A percentile compares a stretch with the other conserved stretches of the same genome.
These are phyloP conservation scores for Mycena latifolia DNA, from an alignment of 768 basidiomycete species.

Conservation along the genomic window DNA sequence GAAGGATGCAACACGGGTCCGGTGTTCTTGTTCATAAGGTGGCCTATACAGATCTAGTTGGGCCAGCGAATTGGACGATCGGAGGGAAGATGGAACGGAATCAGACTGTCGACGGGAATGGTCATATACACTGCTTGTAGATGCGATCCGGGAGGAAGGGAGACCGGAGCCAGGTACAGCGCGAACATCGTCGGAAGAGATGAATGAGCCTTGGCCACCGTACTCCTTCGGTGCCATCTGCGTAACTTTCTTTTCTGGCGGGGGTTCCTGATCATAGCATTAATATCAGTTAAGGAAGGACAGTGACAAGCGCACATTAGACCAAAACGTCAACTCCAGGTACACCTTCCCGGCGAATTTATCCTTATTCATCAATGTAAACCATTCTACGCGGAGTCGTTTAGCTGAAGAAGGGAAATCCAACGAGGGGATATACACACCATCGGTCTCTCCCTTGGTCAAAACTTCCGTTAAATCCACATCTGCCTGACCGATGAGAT, in stretches of 20 bases:
- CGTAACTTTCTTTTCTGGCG: conserved; percentile 76
- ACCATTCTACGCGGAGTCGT: conserved; percentile 85
- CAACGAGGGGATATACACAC: conserved; percentile 62
- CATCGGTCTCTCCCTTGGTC: conserved; percentile 97
- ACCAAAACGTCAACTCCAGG: conserved; percentile 97
- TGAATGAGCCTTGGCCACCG: conserved; percentile 83
- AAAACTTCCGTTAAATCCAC: conserved; percentile 92
- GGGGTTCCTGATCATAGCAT: conserved; percentile 67
- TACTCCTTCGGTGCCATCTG: conserved; percentile 72
- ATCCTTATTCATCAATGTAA: conserved; percentile 89
- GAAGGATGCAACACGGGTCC: conserved; percentile 55
- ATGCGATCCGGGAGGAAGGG: conserved; percentile 47
- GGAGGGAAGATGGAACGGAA: conserved; percentile 70
- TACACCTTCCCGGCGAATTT: conserved; percentile 97
- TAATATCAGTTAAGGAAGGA: conserved; percentile 1
- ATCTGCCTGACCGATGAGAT: conserved; percentile 91
- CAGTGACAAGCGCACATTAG: conserved; percentile 71
- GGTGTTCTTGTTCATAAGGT: conserved; percentile 69
- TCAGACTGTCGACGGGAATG: conserved; percentile 60
- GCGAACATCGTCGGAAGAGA: conserved; percentile 60
- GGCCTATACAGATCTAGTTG: conserved; percentile 79
- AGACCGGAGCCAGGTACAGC: conserved; percentile 37
- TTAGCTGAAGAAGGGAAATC: background rate
- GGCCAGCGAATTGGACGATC: conserved; percentile 71
- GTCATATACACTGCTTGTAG: conserved; percentile 48